Conservation (phyloP, 176 grass and related monocot species). For the Leersia perrieri region DNA sequence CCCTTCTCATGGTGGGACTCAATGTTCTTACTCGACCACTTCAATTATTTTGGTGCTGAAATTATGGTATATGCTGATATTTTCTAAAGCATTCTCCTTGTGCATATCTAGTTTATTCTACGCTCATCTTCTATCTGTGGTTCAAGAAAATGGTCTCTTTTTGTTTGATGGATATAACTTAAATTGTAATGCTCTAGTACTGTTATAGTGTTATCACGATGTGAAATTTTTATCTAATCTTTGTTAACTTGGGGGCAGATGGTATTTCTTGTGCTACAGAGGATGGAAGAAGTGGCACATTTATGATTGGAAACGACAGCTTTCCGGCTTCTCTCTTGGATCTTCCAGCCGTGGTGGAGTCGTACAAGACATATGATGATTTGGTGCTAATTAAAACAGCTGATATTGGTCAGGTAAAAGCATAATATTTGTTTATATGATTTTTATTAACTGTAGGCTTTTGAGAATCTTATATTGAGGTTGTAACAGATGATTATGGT, state of each 20-base stretch:
- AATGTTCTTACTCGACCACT: neutral
- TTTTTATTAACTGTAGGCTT: neutral
- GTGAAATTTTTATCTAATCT: neutral
- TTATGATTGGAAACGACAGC: constrained; percentile 72
- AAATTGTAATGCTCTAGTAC: neutral
- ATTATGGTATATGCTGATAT: constrained; percentile 2
- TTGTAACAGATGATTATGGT: constrained; percentile 79
- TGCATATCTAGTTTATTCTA: neutral
- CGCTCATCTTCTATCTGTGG: neutral
- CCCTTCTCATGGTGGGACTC: neutral
- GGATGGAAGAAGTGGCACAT: constrained; percentile 90
- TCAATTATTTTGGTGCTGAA: neutral
- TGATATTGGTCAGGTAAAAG: constrained; percentile 77
- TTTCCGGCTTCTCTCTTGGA: constrained; percentile 86
- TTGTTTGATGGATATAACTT: neutral
- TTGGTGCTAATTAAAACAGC: constrained; percentile 87
- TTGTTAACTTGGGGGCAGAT: constrained; percentile 28
- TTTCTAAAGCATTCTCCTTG: neutral
- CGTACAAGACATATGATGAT: constrained; percentile 93
- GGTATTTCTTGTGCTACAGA: constrained; percentile 44
- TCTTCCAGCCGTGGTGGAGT: constrained; percentile 75
- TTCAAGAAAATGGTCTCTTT: neutral
- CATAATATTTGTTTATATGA: neutral
- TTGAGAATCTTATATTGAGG: constrained; percentile 20
- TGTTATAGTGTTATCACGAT: constrained; percentile 1